Percentiles rank a stretch among this genome's conserved stretches.
These are phyloP conservation scores for Dryas alaskensis DNA, from an alignment of 306 rosid genomes.

Conservation along the genomic window DNA sequence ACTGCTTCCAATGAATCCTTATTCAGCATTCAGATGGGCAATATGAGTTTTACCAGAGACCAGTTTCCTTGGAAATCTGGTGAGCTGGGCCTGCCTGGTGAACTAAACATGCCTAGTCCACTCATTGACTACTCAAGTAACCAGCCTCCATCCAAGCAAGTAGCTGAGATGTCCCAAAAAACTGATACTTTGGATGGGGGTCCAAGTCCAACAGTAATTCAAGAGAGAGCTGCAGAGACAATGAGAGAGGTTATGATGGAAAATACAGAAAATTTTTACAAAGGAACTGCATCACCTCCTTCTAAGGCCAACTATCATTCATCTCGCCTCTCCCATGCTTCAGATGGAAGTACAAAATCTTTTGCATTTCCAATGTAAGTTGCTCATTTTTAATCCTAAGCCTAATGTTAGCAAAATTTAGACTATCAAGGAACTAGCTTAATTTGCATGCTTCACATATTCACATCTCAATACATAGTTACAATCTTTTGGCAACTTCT, in stretches of 20 bases:
- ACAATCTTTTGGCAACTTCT: not conserved
- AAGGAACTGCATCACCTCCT: constrained; percentile 11
- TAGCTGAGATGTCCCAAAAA: constrained; percentile 33
- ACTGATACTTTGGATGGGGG: constrained; percentile 22
- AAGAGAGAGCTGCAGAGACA: constrained; percentile 66
- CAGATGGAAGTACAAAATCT: constrained; percentile 52
- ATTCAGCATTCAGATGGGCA: constrained; percentile 89
- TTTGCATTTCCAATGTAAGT: constrained; percentile 76
- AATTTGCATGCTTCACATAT: not conserved
- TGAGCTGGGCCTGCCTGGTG: constrained; percentile 45
- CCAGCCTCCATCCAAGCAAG: constrained; percentile 29
- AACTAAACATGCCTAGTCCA: constrained; percentile 18
- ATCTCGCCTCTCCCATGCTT: constrained; percentile 34
- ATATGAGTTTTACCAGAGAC: constrained; percentile 74
- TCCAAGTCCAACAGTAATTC: constrained; percentile 19
- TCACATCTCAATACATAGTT: not conserved
- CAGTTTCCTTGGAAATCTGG: constrained; percentile 46
- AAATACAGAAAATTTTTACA: constrained; percentile 27
- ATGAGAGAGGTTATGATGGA: constrained; percentile 81
- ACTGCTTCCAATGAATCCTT: constrained; percentile 71
- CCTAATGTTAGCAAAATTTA: too few relatives aligned
- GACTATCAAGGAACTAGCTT: not conserved
- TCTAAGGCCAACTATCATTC: not conserved
- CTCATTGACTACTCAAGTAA: constrained; percentile 28
- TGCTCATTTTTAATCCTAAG: not conserved